Conservation (phyloP, 768 basidiomycete species). For the Phanerochaete carnosa region DNA sequence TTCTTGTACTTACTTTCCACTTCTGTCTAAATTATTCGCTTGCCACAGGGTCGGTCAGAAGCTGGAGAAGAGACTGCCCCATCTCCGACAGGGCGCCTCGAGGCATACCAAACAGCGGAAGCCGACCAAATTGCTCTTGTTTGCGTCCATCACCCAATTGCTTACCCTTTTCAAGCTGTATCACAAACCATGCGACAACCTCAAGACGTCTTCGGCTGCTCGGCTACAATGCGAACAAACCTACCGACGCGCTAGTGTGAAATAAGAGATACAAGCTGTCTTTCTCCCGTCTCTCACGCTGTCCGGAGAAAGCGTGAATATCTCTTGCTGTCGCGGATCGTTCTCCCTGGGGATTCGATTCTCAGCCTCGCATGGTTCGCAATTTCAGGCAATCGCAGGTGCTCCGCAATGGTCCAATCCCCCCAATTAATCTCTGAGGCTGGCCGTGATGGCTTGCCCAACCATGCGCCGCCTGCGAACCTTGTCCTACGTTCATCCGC, state of each 20-base stretch:
- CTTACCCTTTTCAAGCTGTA: background rate
- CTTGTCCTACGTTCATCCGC: background rate
- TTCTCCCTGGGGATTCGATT: background rate
- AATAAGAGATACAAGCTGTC: background rate
- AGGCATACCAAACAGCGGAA: background rate
- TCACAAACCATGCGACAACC: background rate
- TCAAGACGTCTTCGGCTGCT: background rate
- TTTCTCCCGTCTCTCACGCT: background rate
- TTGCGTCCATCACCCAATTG: background rate
- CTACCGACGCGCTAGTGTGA: background rate
- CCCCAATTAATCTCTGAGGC: background rate
- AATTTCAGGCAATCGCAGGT: background rate
- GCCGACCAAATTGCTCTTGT: background rate
- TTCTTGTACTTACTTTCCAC: background rate
- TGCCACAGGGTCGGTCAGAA: background rate
- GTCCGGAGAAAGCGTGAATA: background rate
- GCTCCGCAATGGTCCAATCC: background rate
- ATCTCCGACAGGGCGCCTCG: background rate
- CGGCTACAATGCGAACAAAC: background rate
- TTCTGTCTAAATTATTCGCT: background rate
- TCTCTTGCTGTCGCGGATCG: background rate
- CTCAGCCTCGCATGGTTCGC: background rate
- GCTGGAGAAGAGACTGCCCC: background rate
- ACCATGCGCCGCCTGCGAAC: background rate
- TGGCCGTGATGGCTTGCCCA: background rate